Evolutionary conservation across 805 yeast species (phyloP), one percentile per base, ranked within the genome.

Genomic region (Geotrichum ghanense): DNA sequence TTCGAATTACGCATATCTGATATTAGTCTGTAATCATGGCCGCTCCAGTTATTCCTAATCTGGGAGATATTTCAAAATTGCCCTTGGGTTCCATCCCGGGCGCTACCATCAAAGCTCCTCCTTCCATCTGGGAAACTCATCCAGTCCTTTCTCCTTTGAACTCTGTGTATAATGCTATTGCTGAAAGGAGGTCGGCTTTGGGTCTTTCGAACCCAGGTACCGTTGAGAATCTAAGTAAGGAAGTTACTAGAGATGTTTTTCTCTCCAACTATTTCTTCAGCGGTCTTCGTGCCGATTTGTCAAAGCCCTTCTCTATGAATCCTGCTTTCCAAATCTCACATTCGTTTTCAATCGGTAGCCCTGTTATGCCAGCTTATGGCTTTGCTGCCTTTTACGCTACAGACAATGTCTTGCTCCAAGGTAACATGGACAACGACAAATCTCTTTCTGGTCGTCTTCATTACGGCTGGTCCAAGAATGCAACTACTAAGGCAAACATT

Each of bases 301-400:
- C 86, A 71, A 90, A 90, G 74, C 86, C 89, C 12, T 87, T 92
- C 62, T 70, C 83, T 53, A 75, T 89, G 75, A 81, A 80, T 68
- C 98, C 98, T 49, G 89, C 86, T 49, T 92, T 92, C 82, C 97
- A 92, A 74, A 84, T 94, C 49, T 83, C 95, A 52, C 98, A 92
- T 65, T 82, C 95, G 50, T 83, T 92, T 62, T 75, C 95, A 35
- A 72, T 86, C 55, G 97, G 97, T 43, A 83, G 94, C 48, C 79
- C 81, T 54, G 76, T 78, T 42, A 73, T 85, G 66, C 95, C 96
- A 45, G 82, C 92, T 54, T 92, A 92, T 65, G 89, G 95, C 23
- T 85, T 90, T 64, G 78, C 87, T 49, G 90, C 95, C 42, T 73
- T 90, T 58, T 88, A 79, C 66, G 97, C 94, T 52, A 79, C 82